phyloP scores from a whole-genome alignment of 2,329 filamentous ascomycete species.

The Stachybotrys elegans region DNA sequence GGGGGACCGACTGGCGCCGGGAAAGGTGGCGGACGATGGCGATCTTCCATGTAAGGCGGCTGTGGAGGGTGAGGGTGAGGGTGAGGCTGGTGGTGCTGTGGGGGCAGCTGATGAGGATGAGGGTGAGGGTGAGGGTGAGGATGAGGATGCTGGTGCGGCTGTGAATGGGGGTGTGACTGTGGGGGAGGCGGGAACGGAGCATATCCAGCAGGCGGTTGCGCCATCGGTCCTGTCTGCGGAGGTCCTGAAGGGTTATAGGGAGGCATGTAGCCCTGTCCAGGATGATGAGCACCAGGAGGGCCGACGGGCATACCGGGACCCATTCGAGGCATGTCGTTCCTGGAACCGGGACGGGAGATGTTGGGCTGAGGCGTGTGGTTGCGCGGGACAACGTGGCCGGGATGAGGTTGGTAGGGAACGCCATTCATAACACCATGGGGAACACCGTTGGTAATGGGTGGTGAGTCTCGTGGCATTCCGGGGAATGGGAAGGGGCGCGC shows the following conservation, averaged over 20 bases:
- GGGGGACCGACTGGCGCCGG: constrained; percentile 57
- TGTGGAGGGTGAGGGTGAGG: constrained; percentile 43
- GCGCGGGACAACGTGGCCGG: constrained; percentile 43
- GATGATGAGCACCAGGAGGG: constrained; percentile 50
- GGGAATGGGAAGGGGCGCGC: constrained; percentile 44
- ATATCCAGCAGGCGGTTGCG: constrained; percentile 33
- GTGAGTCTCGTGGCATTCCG: too few relatives aligned
- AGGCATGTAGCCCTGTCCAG: constrained; percentile 77
- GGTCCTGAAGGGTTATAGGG: constrained; percentile 66
- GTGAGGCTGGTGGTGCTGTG: constrained; percentile 29
- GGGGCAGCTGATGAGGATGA: constrained; percentile 32
- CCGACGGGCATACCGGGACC: constrained; percentile 65
- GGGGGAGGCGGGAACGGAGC: constrained; percentile 27
- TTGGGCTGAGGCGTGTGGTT: constrained; percentile 77
- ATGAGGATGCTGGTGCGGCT: constrained; percentile 30
- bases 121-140: constrained; percentile 53
- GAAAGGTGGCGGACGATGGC: constrained; percentile 61
- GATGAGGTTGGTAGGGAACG: constrained; percentile 54
- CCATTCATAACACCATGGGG: too few relatives aligned
- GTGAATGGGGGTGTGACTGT: constrained; percentile 15
- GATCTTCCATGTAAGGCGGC: constrained; percentile 71
- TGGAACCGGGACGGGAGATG: constrained; percentile 64
- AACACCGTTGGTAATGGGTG: constrained; percentile 73
- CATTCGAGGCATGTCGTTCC: constrained; percentile 71
- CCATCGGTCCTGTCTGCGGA: constrained; percentile 23